phyloP scores from a whole-genome alignment of 1,139 yeast species.

The Saccharomyces hybrid region DNA sequence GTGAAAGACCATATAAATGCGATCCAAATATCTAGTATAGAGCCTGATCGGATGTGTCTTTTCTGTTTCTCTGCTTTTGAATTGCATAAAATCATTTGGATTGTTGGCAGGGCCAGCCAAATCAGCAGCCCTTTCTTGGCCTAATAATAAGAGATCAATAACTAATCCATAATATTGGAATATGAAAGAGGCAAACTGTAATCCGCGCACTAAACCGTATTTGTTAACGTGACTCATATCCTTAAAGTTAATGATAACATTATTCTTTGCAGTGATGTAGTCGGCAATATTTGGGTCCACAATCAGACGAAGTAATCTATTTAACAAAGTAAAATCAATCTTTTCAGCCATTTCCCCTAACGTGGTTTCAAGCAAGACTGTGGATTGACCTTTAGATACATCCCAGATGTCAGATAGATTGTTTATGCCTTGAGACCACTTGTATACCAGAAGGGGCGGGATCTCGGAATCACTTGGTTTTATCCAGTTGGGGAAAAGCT shows the following conservation, averaged over 20 bases:
- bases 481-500: slow-evolving; percentile 90
- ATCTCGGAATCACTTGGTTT: slow-evolving; percentile 93
- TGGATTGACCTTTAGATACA: slow-evolving; percentile 61
- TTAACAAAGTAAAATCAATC: slow-evolving; percentile 78
- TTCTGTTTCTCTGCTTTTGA: slow-evolving; percentile 52
- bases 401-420: slow-evolving; percentile 77
- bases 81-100: slow-evolving; percentile 77
- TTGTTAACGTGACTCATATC: slow-evolving; percentile 94
- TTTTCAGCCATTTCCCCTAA: slow-evolving; percentile 71
- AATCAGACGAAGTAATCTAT: slow-evolving; percentile 68
- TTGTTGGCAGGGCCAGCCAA: slow-evolving; percentile 69
- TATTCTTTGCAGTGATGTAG: slow-evolving; percentile 87
- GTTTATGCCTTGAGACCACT: slow-evolving; percentile 94
- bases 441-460: slow-evolving; percentile 84
- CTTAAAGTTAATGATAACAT: slow-evolving; percentile 72
- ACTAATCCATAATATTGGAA: slow-evolving; percentile 85
- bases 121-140: slow-evolving; percentile 80
- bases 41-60: slow-evolving; percentile 64
- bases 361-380: slow-evolving; percentile 76
- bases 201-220: slow-evolving; percentile 79
- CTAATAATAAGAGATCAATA: slow-evolving; percentile 73
- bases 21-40: slow-evolving; percentile 79
- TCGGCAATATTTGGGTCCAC: slow-evolving; percentile 92
- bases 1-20: slow-evolving; percentile 69
- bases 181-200: slow-evolving; percentile 85